phyloP scores from a whole-genome alignment of 148 eudicot genomes.

The Nepenthes mirabilis region DNA sequence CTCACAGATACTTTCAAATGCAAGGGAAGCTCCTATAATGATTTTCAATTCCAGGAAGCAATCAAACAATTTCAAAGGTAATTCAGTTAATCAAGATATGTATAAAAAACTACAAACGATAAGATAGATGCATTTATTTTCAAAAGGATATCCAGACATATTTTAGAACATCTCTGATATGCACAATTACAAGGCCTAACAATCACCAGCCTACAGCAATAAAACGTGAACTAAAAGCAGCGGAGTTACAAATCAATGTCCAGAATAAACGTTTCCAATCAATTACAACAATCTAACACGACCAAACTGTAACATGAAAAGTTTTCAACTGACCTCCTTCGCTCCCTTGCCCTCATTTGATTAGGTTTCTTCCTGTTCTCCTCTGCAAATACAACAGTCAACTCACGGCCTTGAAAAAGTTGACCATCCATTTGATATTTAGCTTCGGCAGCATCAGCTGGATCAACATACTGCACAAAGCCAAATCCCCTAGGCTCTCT shows the following conservation, averaged over 20 bases:
- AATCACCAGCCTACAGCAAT: no score
- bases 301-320: background rate
- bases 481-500: conserved; percentile 88
- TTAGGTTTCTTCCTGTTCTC: conserved; percentile 87
- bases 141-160: no score
- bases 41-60: no score
- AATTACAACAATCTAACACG: background rate
- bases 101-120: no score
- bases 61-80: no score
- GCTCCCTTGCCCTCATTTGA: conserved; percentile 69
- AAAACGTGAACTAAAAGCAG: no score
- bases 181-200: no score
- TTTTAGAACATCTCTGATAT: no score
- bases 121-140: no score
- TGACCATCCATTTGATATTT: conserved; percentile 94
- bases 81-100: no score
- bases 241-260: background rate
- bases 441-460: conserved; percentile 93
- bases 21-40: no score
- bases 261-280: background rate
- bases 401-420: conserved; percentile 61
- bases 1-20: no score
- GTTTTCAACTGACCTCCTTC: conserved; percentile 23
- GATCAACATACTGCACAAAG: conserved; percentile 81
- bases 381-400: conserved; percentile 51